Base-by-base conservation (phyloP, 345 rosid species). In the Cochlearia excelsa region DNA sequence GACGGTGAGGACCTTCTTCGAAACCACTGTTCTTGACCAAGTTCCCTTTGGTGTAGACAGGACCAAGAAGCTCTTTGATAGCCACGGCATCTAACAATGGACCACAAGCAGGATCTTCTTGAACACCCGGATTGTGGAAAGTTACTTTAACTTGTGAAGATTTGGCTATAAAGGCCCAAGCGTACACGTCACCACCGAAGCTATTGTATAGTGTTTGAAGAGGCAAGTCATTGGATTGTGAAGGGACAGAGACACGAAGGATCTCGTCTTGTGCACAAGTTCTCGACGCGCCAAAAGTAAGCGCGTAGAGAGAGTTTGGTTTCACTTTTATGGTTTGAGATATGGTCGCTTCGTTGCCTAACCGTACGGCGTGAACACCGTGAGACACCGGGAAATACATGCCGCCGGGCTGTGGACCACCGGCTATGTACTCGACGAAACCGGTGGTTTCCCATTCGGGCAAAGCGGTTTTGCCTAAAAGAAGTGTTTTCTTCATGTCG, bases 91-190 rank as follows among this genome's bases (percentile, higher is more conserved):
- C 99, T 56, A 93, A 66, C 72, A 93, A 84, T 0, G 99, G 99
- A 59, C 99, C 99, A 65, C 99, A 93, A 63, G 96, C 80, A 61
- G 99, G 97, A 68, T 93, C 96, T 65, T 93, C 99, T 75, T 93
- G 99, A 66, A 81, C 75, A 1, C 99, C 99, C 2, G 97, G 88
- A 51, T 93, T 93, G 54, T 81, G 97, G 61, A 93, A 93, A 3
- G 67, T 77, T 10, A 89, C 87, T 2, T 55, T 81, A 11, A 63
- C 84, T 28, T 60, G 49, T 26, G 60, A 40, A 53, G 92, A 44
- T 49, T 66, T 77, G 33, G 97, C 59, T 1, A 54, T 70, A 38
- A 89, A 93, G 0, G 82, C 99, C 88, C 87, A 89, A 38, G 90
- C 97, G 48, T 93, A 93, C 3, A 82, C 81, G 31, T 93, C 99